Evolutionary conservation across 2,329 filamentous ascomycete genomes (phyloP).

Genomic region (Fusarium virguliforme): DNA sequence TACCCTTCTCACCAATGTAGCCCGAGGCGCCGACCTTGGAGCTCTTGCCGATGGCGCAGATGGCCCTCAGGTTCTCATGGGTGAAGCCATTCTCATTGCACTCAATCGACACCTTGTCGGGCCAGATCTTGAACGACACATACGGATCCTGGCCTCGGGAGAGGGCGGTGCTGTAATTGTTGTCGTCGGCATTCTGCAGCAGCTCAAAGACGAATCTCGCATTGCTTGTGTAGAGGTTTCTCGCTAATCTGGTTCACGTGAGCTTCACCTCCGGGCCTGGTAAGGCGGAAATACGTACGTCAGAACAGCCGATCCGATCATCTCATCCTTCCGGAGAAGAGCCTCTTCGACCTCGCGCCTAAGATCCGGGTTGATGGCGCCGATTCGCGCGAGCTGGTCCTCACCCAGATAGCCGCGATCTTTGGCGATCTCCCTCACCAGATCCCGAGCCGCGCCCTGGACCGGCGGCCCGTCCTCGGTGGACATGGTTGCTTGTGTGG

Average conservation of each 20-base stretch:
- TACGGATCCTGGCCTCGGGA: constrained; percentile 48
- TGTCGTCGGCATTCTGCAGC: constrained; percentile 71
- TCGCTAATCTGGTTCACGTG: constrained; percentile 56
- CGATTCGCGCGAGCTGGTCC: constrained; percentile 39
- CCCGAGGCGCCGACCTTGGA: constrained; percentile 61
- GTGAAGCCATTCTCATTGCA: constrained; percentile 68
- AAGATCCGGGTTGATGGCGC: constrained; percentile 37
- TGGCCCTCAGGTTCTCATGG: constrained; percentile 60
- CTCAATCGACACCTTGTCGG: constrained; percentile 61
- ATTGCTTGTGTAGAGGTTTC: constrained; percentile 61
- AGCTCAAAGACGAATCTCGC: constrained; percentile 68
- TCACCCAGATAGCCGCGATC: constrained; percentile 45
- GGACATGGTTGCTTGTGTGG: constrained; percentile 22
- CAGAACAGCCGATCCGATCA: constrained; percentile 47
- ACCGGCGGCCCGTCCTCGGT: neutral
- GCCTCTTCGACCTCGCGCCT: constrained; percentile 44
- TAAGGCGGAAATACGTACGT: constrained; percentile 34
- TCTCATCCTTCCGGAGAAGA: constrained; percentile 44
- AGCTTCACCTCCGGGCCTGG: neutral
- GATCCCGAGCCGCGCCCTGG: constrained; percentile 28
- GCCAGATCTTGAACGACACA: constrained; percentile 57
- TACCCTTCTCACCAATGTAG: constrained; percentile 68
- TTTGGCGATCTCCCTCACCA: constrained; percentile 45
- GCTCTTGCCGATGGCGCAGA: constrained; percentile 64
- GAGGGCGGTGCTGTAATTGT: constrained; percentile 55